These are phyloP conservation scores for Colletotrichum lupini DNA, from an alignment of 2,329 filamentous ascomycete species.

Conservation along the genomic window DNA sequence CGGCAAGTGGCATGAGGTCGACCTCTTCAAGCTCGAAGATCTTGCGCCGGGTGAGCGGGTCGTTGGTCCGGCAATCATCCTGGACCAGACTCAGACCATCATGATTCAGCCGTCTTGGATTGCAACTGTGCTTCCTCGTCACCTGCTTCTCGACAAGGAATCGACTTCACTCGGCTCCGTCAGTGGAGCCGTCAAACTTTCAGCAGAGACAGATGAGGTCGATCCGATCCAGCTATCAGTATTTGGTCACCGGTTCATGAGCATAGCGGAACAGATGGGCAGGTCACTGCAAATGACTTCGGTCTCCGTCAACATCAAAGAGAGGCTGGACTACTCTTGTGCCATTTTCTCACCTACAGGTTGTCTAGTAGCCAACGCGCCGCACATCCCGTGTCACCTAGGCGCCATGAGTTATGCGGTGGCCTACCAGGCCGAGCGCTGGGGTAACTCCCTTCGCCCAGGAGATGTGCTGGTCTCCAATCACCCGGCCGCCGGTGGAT, in stretches of 20 bases:
- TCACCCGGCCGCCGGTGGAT: slow-evolving; percentile 85
- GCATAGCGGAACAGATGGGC: slow-evolving; percentile 55
- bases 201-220: not conserved
- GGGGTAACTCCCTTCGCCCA: slow-evolving; percentile 79
- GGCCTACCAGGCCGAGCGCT: slow-evolving; percentile 80
- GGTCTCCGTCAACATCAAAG: not conserved
- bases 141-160: not conserved
- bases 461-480: slow-evolving; percentile 87
- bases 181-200: not conserved
- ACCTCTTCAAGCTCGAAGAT: too few relatives aligned
- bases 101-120: not conserved
- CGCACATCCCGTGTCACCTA: slow-evolving; percentile 82
- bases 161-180: not conserved
- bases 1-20: too few relatives aligned
- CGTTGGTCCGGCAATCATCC: too few relatives aligned
- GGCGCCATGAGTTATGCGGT: slow-evolving; percentile 89
- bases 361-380: slow-evolving; percentile 80
- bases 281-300: slow-evolving; percentile 68
- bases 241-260: not conserved
- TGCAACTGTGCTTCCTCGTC: not conserved
- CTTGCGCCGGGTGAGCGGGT: too few relatives aligned
- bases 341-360: slow-evolving; percentile 81
- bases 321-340: slow-evolving; percentile 74
- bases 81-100: too few relatives aligned
- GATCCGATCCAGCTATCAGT: not conserved